Base-by-base conservation (phyloP, 139 green algal genomes). In the Chlorella sp. region DNA sequence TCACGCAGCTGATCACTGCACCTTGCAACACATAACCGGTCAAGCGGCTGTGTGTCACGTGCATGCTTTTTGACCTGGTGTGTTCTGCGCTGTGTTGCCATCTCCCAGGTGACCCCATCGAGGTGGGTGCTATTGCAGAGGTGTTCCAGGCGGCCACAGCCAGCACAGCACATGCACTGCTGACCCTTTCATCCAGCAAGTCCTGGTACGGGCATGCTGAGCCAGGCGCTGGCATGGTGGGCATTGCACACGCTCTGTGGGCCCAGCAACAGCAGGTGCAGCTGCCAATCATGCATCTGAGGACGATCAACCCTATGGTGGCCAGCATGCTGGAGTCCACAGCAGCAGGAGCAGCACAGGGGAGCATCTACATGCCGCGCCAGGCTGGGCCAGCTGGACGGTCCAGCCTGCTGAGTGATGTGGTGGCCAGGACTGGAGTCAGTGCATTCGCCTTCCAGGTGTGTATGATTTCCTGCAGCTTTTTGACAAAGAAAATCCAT, bases 171-270 rank as follows among this genome's bases (percentile, higher is more conserved):
- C 42, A 55, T n/a, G 10, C 10, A 17, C 42, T 67, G 30, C 1
- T 49, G 68, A 5, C 50, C 74, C 42, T 61, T 1, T 31, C 68
- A 27, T 17, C 35, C 2, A 83, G 89, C 27, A 97, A 97, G 78
- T 85, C 84, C n/a, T 90, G 85, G 79, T 78, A 93, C 2, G 93
- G 91, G 3, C 93, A 97, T 77, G 86, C 82, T 2, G 93, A 97
- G 80, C 82, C 89, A 2, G 89, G 86, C 10, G 83, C 88, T 0
- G 93, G 93, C n/a, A 51, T 93, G 2, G 82, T 89, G 30, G 90
- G 89, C 31, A 63, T 96, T 1, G 51, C 83, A 2, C 80, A 93
- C 70, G 86, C 84, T 3, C 4, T 83, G 5, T 4, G 5, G 10
- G 74, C 70, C 1, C 69, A 85, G 33, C 1, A 3, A 0, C 1